These are phyloP conservation scores for Plectosphaerella cucumerina DNA, from an alignment of 2,329 filamentous ascomycete genomes.

Conservation along the genomic window DNA sequence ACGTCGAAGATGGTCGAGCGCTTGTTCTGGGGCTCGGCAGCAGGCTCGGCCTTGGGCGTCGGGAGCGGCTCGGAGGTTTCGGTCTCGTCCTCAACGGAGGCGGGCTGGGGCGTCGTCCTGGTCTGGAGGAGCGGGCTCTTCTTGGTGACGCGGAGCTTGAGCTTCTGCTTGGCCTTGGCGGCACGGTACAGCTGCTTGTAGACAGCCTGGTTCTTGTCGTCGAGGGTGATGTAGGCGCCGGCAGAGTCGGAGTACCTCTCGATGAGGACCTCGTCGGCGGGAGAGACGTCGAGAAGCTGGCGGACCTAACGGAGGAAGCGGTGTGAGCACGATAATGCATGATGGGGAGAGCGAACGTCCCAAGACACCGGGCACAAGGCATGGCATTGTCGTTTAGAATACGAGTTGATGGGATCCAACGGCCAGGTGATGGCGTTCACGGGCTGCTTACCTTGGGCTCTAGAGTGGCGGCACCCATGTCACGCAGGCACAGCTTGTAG, in stretches of 20 bases:
- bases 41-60: constrained; percentile 13
- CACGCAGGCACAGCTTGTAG: constrained; percentile 84
- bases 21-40: constrained; percentile 2
- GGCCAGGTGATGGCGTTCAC: neutral
- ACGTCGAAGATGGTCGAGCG: constrained; percentile 20
- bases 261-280: constrained; percentile 61
- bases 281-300: constrained; percentile 59
- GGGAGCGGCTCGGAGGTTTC: constrained; percentile 19
- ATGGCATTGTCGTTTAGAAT: too few relatives aligned
- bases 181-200: constrained; percentile 97
- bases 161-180: constrained; percentile 96
- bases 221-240: constrained; percentile 72
- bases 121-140: constrained; percentile 20
- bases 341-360: too few relatives aligned
- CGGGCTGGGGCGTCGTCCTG: constrained; percentile 31
- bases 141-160: constrained; percentile 72
- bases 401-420: neutral
- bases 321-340: neutral
- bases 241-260: constrained; percentile 97
- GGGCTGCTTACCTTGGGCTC: constrained; percentile 77
- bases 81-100: constrained; percentile 48
- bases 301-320: constrained; percentile 57
- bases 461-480: constrained; percentile 70
- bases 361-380: too few relatives aligned
- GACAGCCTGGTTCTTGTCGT: constrained; percentile 71